These are phyloP conservation scores for Umbilicaria muhlenbergii DNA, from an alignment of 495 filamentous ascomycete species.

Conservation along the genomic window DNA sequence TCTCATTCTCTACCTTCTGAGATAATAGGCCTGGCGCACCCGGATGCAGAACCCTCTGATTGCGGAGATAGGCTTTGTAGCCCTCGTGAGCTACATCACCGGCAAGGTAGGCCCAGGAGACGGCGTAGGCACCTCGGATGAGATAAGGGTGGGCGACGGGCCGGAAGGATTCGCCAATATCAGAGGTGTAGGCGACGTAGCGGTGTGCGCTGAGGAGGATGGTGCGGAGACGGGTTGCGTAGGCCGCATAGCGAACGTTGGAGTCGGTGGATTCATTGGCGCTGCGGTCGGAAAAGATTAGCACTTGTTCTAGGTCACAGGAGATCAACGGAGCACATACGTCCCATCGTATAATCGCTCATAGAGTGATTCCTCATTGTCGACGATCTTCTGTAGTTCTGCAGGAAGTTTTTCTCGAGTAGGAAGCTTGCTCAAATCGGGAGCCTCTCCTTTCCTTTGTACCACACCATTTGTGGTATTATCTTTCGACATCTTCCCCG, in stretches of 20 bases:
- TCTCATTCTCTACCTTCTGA: slow-evolving; percentile 7
- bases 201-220: slow-evolving; percentile 83
- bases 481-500: slow-evolving; percentile 5
- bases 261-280: slow-evolving; percentile 69
- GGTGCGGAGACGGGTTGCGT: slow-evolving; percentile 72
- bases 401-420: slow-evolving; percentile 47
- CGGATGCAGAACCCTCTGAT: slow-evolving; percentile 43
- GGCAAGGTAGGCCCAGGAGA: slow-evolving; percentile 83
- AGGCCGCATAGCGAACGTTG: slow-evolving; percentile 80
- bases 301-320: slow-evolving; percentile 2
- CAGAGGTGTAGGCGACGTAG: slow-evolving; percentile 94
- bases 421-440: no score
- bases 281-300: slow-evolving; percentile 25
- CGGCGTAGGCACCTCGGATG: slow-evolving; percentile 68
- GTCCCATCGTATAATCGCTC: slow-evolving; percentile 64
- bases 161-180: slow-evolving; percentile 93
- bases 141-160: slow-evolving; percentile 77
- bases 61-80: slow-evolving; percentile 82
- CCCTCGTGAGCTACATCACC: slow-evolving; percentile 89
- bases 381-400: slow-evolving; percentile 55
- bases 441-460: no score
- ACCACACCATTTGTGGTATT: slow-evolving; percentile 1
- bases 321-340: slow-evolving; percentile 35
- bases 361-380: slow-evolving; percentile 64
- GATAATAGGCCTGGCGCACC: slow-evolving; percentile 19